Evolutionary conservation across 768 basidiomycete genomes (phyloP), one percentile per base, ranked within the genome.

Genomic region (Wakefieldia striispora): DNA sequence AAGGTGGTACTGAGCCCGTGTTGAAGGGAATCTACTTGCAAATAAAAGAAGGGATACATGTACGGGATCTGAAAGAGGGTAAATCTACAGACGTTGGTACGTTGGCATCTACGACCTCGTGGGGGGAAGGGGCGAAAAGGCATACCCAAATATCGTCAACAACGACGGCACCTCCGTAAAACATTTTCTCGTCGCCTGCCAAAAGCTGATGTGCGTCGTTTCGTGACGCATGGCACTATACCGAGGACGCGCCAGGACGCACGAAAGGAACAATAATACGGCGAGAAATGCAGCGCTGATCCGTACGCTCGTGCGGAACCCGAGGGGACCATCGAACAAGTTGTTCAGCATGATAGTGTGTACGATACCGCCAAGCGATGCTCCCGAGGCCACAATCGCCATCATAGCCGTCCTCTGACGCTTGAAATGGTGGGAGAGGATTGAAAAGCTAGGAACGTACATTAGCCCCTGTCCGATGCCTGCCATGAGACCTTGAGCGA

Each of bases 301-400:
- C 3, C 70, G 66, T 1, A 70, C 68, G 21, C 68, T 66, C 45
- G 56, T 70, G 2, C 50, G 60, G 50, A 79, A 72, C 1, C 82
- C 11, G 75, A 75, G 62, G 7, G 65, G 54, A 3, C 75, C 72
- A 45, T 74, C 75, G 44, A 44, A 51, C 29, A 45, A 51, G 20
- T 72, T 63, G 59, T 87, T 86, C 21, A 88, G 67, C 72, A n/a
- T 76, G 53, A 84, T 80, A 1, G 83, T 80, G 47, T 83, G 76
- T 16, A 78, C 55, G n/a, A 80, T 66, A 6, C 78, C 80, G 6
- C 85, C 84, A 3, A 82, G 60, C 2, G 79, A 73, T 26, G 75
- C 71, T 20, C 76, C 77, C 24, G 78, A 76, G 24, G 75, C 29
- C 7, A 69, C 70, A 36, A 81, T 57, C 11, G 77, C 75, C 56